Evolutionary conservation across 306 rosid species (phyloP).

Genomic region (Carpinus viminea): DNA sequence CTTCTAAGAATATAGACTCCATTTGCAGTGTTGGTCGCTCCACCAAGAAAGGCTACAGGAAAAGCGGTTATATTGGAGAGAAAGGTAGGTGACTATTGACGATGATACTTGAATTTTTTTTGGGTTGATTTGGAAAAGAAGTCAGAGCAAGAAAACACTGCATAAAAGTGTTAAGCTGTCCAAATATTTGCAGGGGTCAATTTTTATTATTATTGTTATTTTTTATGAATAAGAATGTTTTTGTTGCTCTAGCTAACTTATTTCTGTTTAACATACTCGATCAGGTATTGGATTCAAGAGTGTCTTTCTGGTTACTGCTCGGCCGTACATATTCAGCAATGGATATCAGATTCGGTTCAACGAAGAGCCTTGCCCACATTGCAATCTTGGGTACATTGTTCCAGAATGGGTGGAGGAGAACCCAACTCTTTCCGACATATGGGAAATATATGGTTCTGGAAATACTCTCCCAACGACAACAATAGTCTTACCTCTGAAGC

Average conservation of each 20-base stretch:
- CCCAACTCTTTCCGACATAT: constrained; percentile 48
- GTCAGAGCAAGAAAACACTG: no score
- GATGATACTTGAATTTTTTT: no score
- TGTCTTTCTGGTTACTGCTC: constrained; percentile 69
- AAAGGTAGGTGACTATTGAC: constrained; percentile 45
- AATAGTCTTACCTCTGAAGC: constrained; percentile 67
- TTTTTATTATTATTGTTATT: no score
- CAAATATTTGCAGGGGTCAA: no score
- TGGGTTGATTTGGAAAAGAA: no score
- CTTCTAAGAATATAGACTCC: constrained; percentile 56
- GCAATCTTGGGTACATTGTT: constrained; percentile 74
- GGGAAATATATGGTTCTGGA: constrained; percentile 44
- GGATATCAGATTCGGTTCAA: constrained; percentile 76
- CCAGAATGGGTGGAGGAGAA: constrained; percentile 86
- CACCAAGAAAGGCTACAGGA: constrained; percentile 69
- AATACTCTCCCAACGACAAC: constrained; percentile 57
- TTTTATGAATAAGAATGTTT: not conserved
- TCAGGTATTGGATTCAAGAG: constrained; percentile 97
- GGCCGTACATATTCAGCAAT: constrained; percentile 71
- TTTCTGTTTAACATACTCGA: constrained; percentile 18
- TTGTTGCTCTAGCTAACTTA: not conserved
- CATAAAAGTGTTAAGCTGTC: no score
- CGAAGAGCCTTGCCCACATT: constrained; percentile 68
- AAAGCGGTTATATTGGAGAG: constrained; percentile 78
- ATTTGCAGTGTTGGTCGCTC: constrained; percentile 82